Percentiles rank a stretch among this genome's conserved stretches.
phyloP scores from a whole-genome alignment of 208 protist species.

The Acanthamoeba divionensis region DNA sequence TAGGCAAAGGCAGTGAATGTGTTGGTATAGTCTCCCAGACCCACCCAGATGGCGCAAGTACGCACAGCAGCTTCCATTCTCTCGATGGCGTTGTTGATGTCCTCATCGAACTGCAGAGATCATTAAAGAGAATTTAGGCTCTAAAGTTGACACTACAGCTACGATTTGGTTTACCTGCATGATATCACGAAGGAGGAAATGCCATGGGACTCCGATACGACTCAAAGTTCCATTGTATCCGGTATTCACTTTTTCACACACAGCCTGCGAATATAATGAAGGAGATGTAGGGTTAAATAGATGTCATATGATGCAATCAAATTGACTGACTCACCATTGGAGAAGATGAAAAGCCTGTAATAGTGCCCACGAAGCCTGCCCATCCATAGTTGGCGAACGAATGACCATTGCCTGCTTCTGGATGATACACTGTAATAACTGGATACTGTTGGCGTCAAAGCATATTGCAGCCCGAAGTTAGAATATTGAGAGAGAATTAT shows the following conservation, averaged over 20 bases:
- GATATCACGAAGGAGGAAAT: slow-evolving; percentile 61
- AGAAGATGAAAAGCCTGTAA: slow-evolving; percentile 50
- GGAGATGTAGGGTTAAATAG: too few relatives aligned
- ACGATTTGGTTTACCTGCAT: slow-evolving; percentile 21
- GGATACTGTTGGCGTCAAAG: slow-evolving; percentile 24
- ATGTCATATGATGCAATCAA: too few relatives aligned
- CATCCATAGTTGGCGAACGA: slow-evolving; percentile 48
- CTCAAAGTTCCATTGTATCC: slow-evolving; percentile 47
- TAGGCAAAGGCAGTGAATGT: slow-evolving; percentile 60
- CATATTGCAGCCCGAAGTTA: not conserved
- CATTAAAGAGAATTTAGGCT: too few relatives aligned
- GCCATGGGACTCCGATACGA: slow-evolving; percentile 54
- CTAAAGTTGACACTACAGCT: too few relatives aligned
- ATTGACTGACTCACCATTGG: too few relatives aligned
- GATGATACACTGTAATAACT: slow-evolving; percentile 53
- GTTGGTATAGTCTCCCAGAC: slow-evolving; percentile 56
- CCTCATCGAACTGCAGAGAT: slow-evolving; percentile 34
- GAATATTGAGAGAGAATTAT: not conserved
- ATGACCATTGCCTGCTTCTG: slow-evolving; percentile 45
- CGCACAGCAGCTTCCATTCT: slow-evolving; percentile 42
- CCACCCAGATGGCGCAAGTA: slow-evolving; percentile 60
- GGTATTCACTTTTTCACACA: slow-evolving; percentile 59
- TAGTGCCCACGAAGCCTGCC: slow-evolving; percentile 59
- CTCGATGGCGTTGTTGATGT: slow-evolving; percentile 48
- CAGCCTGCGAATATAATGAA: too few relatives aligned